A percentile compares a stretch with the other conserved stretches of the same genome.
phyloP scores from a whole-genome alignment of 805 yeast genomes.

The Sporopachydermia quercuum region DNA sequence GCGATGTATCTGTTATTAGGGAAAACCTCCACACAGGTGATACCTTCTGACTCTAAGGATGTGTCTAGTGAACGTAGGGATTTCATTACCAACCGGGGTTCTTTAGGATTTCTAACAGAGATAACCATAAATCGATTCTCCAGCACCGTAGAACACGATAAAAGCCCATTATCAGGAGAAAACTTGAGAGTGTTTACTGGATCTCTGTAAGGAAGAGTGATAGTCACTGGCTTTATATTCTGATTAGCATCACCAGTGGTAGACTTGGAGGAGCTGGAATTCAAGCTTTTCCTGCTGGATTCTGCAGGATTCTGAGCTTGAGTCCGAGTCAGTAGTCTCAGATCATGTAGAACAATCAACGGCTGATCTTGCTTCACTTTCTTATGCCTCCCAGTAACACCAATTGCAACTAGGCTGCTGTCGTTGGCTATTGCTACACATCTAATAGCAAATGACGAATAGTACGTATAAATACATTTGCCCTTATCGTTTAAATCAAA shows the following conservation, averaged over 20 bases:
- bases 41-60: slow-evolving; percentile 73
- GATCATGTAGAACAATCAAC: slow-evolving; percentile 44
- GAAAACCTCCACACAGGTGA: slow-evolving; percentile 65
- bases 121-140: slow-evolving; percentile 73
- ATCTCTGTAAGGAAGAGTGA: slow-evolving; percentile 76
- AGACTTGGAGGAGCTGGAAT: slow-evolving; percentile 6
- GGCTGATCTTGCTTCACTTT: slow-evolving; percentile 61
- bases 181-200: slow-evolving; percentile 65
- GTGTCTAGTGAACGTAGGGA: slow-evolving; percentile 49
- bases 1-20: slow-evolving; percentile 41
- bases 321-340: slow-evolving; percentile 8
- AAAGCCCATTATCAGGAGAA: slow-evolving; percentile 52
- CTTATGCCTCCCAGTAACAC: slow-evolving; percentile 69
- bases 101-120: slow-evolving; percentile 43
- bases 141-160: slow-evolving; percentile 62
- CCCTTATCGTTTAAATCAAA: slow-evolving; percentile 45
- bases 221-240: slow-evolving; percentile 44
- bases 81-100: slow-evolving; percentile 55
- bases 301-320: slow-evolving; percentile 8
- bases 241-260: slow-evolving; percentile 8
- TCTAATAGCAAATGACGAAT: slow-evolving; percentile 61
- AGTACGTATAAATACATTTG: slow-evolving; percentile 48
- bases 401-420: slow-evolving; percentile 57
- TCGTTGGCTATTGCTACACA: slow-evolving; percentile 59
- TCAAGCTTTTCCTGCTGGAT: slow-evolving; percentile 8